Evolutionary conservation across 2,329 filamentous ascomycete species (phyloP).

Genomic region (Westerdykella sp.): DNA sequence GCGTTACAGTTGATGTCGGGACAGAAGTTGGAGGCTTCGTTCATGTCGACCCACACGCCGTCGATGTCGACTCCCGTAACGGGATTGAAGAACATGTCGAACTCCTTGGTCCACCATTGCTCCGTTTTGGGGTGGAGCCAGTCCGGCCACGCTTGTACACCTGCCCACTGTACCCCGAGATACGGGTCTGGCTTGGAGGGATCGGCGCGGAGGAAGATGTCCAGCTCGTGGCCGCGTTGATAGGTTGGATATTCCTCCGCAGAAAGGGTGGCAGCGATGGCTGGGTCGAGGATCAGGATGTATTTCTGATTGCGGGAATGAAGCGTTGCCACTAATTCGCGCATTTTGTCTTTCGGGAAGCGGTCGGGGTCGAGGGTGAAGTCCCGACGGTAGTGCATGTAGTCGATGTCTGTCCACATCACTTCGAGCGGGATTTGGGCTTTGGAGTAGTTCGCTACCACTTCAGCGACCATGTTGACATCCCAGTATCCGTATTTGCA

Average conservation of each 20-base stretch:
- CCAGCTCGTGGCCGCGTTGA: conserved; percentile 54
- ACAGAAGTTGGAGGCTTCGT: conserved; percentile 38
- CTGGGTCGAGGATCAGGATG: conserved; percentile 71
- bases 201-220: conserved; percentile 52
- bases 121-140: conserved; percentile 65
- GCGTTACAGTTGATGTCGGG: conserved; percentile 43
- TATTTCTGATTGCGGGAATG: conserved; percentile 64
- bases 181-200: conserved; percentile 44
- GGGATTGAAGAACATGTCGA: conserved; percentile 57
- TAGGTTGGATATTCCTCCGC: conserved; percentile 52
- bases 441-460: conserved; percentile 60
- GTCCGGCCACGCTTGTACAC: conserved; percentile 65
- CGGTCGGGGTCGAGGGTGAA: conserved; percentile 61
- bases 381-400: conserved; percentile 55
- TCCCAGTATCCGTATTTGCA: conserved; percentile 51
- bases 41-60: conserved; percentile 55
- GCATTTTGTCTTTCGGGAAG: conserved; percentile 57
- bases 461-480: conserved; percentile 59
- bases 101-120: conserved; percentile 64
- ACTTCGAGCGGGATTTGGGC: conserved; percentile 63
- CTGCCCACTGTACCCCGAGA: conserved; percentile 69
- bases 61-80: conserved; percentile 67
- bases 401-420: conserved; percentile 70
- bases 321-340: conserved; percentile 59
- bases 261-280: conserved; percentile 34